These are phyloP conservation scores for Termitomyces sp. DNA, from an alignment of 1,284 basidiomycete species.

Conservation along the genomic window DNA sequence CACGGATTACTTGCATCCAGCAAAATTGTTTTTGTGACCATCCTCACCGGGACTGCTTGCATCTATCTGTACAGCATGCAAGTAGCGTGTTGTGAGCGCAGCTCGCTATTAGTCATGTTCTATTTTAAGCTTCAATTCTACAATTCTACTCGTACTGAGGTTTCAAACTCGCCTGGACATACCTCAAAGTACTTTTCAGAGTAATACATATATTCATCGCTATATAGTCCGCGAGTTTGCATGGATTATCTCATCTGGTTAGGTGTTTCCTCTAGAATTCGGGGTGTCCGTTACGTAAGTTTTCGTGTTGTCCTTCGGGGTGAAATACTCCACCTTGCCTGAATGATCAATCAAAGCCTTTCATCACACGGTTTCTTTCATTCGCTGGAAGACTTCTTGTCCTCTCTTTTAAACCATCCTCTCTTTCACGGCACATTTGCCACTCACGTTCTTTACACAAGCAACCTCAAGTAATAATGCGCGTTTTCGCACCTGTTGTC, in stretches of 20 bases:
- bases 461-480: constrained; percentile 14
- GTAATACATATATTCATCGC: neutral
- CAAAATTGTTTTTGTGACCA: neutral
- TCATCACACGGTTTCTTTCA: neutral
- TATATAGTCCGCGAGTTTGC: neutral
- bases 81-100: neutral
- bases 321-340: neutral
- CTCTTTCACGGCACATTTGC: constrained; percentile 6
- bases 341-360: neutral
- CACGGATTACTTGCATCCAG: too few species aligned
- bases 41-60: neutral
- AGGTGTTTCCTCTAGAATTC: too few species aligned
- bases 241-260: too few species aligned
- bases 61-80: neutral
- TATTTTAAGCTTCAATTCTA: neutral
- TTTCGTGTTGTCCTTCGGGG: neutral
- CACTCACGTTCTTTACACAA: constrained; percentile 15
- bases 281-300: constrained; percentile 1
- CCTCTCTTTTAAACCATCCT: neutral
- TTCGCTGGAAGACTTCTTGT: neutral
- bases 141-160: neutral
- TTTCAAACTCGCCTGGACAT: neutral
- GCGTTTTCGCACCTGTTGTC: constrained; percentile 12
- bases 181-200: neutral
- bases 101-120: neutral